Base-by-base conservation (phyloP, 1,284 basidiomycete genomes). In the Puccinia hordei region DNA sequence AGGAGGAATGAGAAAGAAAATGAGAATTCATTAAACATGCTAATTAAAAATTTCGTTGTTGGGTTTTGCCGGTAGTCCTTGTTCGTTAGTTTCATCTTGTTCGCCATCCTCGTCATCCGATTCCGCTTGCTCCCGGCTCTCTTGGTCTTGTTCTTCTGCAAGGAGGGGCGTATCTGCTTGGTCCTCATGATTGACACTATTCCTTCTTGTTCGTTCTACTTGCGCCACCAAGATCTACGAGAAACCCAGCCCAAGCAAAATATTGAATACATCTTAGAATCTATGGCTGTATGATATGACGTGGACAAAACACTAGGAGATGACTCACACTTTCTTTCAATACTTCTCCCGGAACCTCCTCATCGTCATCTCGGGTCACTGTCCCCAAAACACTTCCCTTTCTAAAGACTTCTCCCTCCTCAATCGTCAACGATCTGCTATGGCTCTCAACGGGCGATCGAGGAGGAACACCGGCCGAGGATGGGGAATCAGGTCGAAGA, bases 321-420 rank as follows among this genome's bases (percentile, higher is more conserved):
- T 57, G 10, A 76, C 73, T 49, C 27, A 80, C 85, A 17, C 86
- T 93, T 89, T 94, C 92, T 51, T 76, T 76, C 46, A 76, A 76
- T 8, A 66, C 61, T 49, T 76, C 74, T n/a, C 74, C 61, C n/a
- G 74, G 75, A 22, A 78, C 17, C 27, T 69, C 63, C n/a, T 78
- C 59, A 41, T 61, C 63, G 84, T 93, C 92, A 82, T 92, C 92
- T 5, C 91, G 90, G 0, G 92, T 91, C 13, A 68, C 81, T 2
- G 83, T 80, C 0, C 82, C 87, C 15, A 93, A 88, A 0, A 90
- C 90, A 0, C 89, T 89, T 0, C 94, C 94, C 85, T 94, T 94
- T 72, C 94, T 88, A 87, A 98, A 98, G 44, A 97, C 91, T 86
- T 97, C 94, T 0, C 92, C 82, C 76, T 85, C 84, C 81, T 85